A percentile compares a stretch with the other conserved stretches of the same genome.
Conservation (phyloP, 169 alveolate species). For the Amoebophrya sp. region DNA sequence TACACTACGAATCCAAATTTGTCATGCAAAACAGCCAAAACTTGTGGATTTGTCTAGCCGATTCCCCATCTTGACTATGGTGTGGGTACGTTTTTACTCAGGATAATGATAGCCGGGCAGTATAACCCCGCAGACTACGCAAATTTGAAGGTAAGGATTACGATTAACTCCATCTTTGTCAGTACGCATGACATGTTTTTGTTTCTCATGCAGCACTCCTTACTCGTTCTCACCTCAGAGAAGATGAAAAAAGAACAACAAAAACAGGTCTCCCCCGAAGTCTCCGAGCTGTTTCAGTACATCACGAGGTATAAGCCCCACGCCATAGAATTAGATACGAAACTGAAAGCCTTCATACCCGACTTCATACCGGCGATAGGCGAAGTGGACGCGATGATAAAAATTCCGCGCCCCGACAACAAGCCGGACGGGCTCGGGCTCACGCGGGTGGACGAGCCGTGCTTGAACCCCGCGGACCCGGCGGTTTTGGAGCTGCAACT, state of each 20-base stretch:
- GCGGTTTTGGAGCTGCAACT: slow-evolving; percentile 62
- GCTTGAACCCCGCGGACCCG: slow-evolving; percentile 62
- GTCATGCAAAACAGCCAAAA: no score
- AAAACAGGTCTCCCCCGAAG: slow-evolving; percentile 57
- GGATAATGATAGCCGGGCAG: background rate
- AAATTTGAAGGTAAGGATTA: slow-evolving; percentile 55
- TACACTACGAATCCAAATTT: no score
- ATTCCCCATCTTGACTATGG: no score
- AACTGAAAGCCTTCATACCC: slow-evolving; percentile 68
- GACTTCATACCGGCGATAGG: slow-evolving; percentile 73
- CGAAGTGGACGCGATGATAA: slow-evolving; percentile 29
- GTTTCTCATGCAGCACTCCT: no score
- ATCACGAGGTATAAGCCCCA: slow-evolving; percentile 61
- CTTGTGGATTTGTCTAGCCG: no score
- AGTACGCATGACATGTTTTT: no score
- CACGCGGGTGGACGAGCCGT: slow-evolving; percentile 66
- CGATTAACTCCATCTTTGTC: no score
- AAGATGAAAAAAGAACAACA: no score
- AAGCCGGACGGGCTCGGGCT: slow-evolving; percentile 64
- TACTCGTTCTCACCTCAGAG: no score
- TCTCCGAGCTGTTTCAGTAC: slow-evolving; percentile 62
- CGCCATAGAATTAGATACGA: slow-evolving; percentile 64
- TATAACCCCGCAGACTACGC: slow-evolving; percentile 68
- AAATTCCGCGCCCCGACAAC: background rate
- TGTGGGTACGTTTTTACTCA: no score